Conservation (phyloP, 164 flowering plant genomes). For the Umbilicus rupestris region DNA sequence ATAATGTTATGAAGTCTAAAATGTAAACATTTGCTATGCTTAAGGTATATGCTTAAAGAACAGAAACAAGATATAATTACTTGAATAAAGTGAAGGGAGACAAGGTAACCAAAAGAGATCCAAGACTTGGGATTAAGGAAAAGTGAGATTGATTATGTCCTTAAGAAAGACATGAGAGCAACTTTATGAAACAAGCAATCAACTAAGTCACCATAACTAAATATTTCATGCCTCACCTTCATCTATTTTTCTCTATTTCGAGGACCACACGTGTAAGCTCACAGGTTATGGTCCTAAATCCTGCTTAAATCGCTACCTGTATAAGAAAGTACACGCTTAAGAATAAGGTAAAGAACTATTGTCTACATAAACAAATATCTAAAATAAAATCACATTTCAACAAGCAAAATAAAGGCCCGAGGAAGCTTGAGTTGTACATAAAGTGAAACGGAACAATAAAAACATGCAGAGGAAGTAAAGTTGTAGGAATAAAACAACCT, state of each 20-base stretch:
- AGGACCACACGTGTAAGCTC: not conserved
- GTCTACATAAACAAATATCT: not conserved
- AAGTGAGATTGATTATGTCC: constrained; percentile 2
- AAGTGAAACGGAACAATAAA: not conserved
- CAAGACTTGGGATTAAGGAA: constrained; percentile 7
- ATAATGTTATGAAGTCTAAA: not conserved
- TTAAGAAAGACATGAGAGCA: constrained; percentile 1
- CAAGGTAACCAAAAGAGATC: constrained; percentile 7
- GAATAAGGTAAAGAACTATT: not conserved
- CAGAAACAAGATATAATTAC: not conserved
- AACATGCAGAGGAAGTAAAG: constrained; percentile 3
- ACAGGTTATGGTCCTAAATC: not conserved
- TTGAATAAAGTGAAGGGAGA: constrained; percentile 5
- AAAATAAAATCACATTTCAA: not conserved
- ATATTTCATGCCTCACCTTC: not conserved
- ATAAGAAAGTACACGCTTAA: not conserved
- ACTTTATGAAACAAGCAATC: constrained; percentile 3
- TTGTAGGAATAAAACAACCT: not conserved
- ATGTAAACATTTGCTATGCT: not conserved
- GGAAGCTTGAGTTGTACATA: constrained; percentile 4
- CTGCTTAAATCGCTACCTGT: not conserved
- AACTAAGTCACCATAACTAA: not conserved
- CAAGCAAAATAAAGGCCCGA: not conserved
- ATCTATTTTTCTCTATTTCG: not conserved
- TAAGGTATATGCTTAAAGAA: not conserved